Evolutionary conservation across 108 stramenopile genomes (phyloP), one percentile per base, ranked within the genome.

Genomic region (Pseudonitzschia pungens): DNA sequence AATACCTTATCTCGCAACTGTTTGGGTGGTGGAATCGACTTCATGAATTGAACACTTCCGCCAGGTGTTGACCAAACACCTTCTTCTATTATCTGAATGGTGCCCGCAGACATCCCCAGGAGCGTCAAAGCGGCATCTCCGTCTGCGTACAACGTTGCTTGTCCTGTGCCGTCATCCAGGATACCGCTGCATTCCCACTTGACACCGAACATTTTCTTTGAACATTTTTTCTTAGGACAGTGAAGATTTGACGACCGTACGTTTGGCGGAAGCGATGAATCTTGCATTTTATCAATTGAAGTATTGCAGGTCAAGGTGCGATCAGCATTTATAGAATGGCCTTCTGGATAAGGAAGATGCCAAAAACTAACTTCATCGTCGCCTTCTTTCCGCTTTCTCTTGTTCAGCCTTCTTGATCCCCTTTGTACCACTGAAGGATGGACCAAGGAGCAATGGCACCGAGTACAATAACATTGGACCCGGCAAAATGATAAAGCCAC

Each of bases 161-260:
- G 91, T 24, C 91, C 94, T 50, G 91, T 92, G 9, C 90, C 89
- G 69, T 95, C 94, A 68, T 95, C 91, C 28, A 92, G 63, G 50
- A 88, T 69, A 8, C 87, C 90, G 67, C 87, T 92, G 77, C 91
- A 92, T 73, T 95, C 91, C 94, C 94, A 95, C 68, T 85, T 84
- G 22, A 95, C 70, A 59, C 53, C 82, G 64, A 78, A 80, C 11
- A 55, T 63, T 40, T 72, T 51, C 3, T 33, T 31, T 7, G 70
- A 56, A 67, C 82, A 81, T 20, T 76, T 56, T 55, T 82, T 77
- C 29, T 62, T 62, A 15, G 89, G 81, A 75, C 86, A 86, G 8
- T 41, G 41, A 26, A 74, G 42, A 4, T 4, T 32, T 29, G 53
- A 68, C 4, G 51, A 59, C 20, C 8, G 28, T 50, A 75, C 45